Conservation (phyloP, 305 asterid species). For the Plantago lanceolata region DNA sequence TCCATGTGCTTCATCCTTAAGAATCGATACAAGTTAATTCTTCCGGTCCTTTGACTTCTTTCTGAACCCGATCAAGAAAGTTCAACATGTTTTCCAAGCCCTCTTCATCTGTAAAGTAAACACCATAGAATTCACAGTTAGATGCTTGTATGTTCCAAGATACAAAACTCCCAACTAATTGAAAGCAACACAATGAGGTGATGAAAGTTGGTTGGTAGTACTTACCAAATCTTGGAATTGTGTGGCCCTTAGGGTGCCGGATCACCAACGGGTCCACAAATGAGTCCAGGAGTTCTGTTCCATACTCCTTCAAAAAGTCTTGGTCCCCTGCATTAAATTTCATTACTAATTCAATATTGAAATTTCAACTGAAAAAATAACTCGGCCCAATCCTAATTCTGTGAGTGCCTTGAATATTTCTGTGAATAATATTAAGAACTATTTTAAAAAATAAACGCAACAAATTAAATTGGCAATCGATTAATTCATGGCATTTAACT, state of each 20-base stretch:
- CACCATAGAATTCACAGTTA: background rate
- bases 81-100: slow-evolving; percentile 55
- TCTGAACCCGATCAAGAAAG: slow-evolving; percentile 58
- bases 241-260: slow-evolving; percentile 86
- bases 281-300: slow-evolving; percentile 58
- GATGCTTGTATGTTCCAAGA: background rate
- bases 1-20: background rate
- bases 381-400: too few relatives aligned
- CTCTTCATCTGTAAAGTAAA: slow-evolving; percentile 48
- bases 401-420: too few relatives aligned
- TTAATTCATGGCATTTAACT: background rate
- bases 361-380: background rate
- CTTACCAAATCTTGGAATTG: slow-evolving; percentile 92
- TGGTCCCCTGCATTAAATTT: slow-evolving; percentile 55
- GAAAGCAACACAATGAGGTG: background rate
- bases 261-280: slow-evolving; percentile 67
- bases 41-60: slow-evolving; percentile 30
- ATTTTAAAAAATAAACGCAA: too few relatives aligned
- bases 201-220: slow-evolving; percentile 27
- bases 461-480: too few relatives aligned
- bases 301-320: slow-evolving; percentile 67
- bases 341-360: background rate
- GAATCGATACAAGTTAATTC: slow-evolving; percentile 10
- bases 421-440: too few relatives aligned
- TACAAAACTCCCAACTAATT: too few relatives aligned